Conservation (phyloP, 306 rosid species). For the Lathyrus sativus region DNA sequence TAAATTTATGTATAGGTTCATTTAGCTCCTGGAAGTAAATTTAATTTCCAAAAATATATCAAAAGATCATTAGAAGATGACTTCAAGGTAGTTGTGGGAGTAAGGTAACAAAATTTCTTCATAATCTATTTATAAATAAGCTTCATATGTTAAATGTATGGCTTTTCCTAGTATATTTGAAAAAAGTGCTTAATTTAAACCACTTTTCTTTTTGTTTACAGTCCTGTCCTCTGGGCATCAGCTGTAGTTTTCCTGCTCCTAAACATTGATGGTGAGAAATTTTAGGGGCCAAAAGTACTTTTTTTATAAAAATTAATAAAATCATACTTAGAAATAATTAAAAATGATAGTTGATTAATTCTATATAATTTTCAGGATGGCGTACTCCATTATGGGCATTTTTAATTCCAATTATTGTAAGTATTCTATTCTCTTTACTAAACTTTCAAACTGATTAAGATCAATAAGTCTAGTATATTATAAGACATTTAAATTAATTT, state of each 20-base stretch:
- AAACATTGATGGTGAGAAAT: slow-evolving; percentile 62
- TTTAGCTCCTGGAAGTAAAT: slow-evolving; percentile 81
- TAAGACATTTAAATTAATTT: slow-evolving; percentile 15
- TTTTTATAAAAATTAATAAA: background rate
- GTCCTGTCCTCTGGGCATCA: slow-evolving; percentile 92
- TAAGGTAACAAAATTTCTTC: slow-evolving; percentile 55
- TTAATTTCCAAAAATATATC: slow-evolving; percentile 88
- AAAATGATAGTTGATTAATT: background rate
- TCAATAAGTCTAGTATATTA: background rate
- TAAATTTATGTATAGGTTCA: slow-evolving; percentile 58
- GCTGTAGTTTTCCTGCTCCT: slow-evolving; percentile 74
- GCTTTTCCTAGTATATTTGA: slow-evolving; percentile 6
- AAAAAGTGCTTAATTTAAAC: slow-evolving; percentile 38
- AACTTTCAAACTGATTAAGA: slow-evolving; percentile 19
- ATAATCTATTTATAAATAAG: slow-evolving; percentile 1
- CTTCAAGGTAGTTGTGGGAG: slow-evolving; percentile 86
- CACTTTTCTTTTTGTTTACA: slow-evolving; percentile 43
- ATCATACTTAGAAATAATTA: background rate
- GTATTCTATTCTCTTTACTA: slow-evolving; percentile 30
- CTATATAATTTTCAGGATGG: slow-evolving; percentile 66
- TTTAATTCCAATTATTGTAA: slow-evolving; percentile 68
- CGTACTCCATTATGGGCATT: slow-evolving; percentile 71
- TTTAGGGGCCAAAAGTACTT: background rate
- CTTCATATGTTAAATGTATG: slow-evolving; percentile 8
- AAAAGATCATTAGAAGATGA: slow-evolving; percentile 95